phyloP scores from a whole-genome alignment of 78 protist species.

The Dictyostelium intermedium region DNA sequence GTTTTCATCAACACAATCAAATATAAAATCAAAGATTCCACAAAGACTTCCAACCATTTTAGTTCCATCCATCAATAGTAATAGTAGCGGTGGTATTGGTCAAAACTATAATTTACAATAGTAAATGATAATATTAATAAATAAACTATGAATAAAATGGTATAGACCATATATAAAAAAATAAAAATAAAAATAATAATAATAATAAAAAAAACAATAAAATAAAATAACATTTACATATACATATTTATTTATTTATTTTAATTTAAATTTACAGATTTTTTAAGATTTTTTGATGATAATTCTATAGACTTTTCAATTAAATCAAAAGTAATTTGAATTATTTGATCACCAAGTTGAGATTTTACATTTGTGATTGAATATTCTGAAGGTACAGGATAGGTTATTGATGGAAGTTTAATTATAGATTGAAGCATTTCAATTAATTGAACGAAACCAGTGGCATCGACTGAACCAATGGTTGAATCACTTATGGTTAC shows the following conservation, averaged over 20 bases:
- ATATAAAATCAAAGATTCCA: background rate
- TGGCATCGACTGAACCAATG: constrained; percentile 22
- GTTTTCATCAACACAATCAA: background rate
- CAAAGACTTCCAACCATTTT: constrained; percentile 1
- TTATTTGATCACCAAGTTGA: background rate
- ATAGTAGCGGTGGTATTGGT: background rate
- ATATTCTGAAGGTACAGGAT: constrained; percentile 1
- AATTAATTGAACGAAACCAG: constrained; percentile 19
- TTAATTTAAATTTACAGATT: background rate
- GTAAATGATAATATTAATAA: too few species aligned
- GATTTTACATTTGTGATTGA: background rate
- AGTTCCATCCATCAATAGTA: background rate
- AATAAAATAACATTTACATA: too few species aligned
- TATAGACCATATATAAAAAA: too few species aligned
- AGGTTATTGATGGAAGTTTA: constrained; percentile 15
- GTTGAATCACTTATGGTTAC: background rate
- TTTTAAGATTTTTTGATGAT: background rate
- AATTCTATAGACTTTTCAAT: background rate
- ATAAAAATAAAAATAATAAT: too few species aligned
- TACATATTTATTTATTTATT: too few species aligned
- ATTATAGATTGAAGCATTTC: constrained; percentile 9
- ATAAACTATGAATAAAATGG: too few species aligned
- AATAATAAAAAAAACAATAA: too few species aligned
- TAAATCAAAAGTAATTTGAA: constrained; percentile 12
- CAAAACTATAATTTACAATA: background rate